Evolutionary conservation across 352 stramenopile species (phyloP), one percentile per base, ranked within the genome.

Genomic region (Pythium insidiosum): DNA sequence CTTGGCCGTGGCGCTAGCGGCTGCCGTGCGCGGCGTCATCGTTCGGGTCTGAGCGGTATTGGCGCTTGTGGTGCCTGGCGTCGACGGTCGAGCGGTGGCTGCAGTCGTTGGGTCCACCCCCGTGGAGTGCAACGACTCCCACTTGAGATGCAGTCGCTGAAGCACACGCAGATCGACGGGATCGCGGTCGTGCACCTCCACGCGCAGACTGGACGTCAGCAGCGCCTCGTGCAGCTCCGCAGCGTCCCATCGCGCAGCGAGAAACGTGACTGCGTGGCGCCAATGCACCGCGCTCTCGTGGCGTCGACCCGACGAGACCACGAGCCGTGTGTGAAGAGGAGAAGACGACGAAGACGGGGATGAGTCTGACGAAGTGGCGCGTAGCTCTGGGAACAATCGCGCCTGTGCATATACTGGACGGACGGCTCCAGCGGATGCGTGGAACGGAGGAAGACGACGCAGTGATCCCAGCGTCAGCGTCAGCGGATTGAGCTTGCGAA

Each of bases 101-200:
- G 9, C 15, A 15, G 28, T 15, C 28, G 15, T 33, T 15, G 50
- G 43, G 29, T 67, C 59, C 21, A 69, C 25, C 22, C 68, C 68
- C 7, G 64, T 67, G 0, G 62, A 50, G 38, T 71, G 53, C 18
- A 84, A 50, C 13, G 48, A 51, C 37, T 90, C 77, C 77, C 77
- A 90, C 44, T 86, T 87, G 11, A 50, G 24, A 18, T 70, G 56
- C 6, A 83, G 58, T 7, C 53, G 59, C 13, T 46, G n/a, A 19
- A 88, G 21, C 18, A 50, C 56, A 4, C 54, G 42, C 4, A 53
- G 34, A 24, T 85, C 55, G 22, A 62, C 45, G 2, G 83, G 53
- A 41, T 93, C 80, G 43, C 80, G 75, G 42, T 90, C 80, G 28
- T 80, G 77, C 20, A 93, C 34, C 44, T 86, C 73, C 6, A 93